A percentile compares a stretch with the other conserved stretches of the same genome.
phyloP scores from a whole-genome alignment of 2,329 filamentous ascomycete genomes.

The Teratosphaeria zuluensis region DNA sequence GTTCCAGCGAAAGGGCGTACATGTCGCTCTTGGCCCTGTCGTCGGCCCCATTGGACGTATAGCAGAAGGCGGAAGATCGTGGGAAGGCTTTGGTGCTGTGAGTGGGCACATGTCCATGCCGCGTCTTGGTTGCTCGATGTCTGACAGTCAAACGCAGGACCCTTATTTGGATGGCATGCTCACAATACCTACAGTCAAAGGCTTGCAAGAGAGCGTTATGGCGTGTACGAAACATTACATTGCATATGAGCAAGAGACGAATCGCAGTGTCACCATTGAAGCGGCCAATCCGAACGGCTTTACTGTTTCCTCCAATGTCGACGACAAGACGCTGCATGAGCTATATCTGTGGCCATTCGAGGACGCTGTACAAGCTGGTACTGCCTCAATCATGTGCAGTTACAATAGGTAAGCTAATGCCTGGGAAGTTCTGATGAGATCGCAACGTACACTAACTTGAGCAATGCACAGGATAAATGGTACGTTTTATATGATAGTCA shows the following conservation, averaged over 20 bases:
- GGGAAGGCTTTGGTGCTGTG: conserved; percentile 50
- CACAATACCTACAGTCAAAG: conserved; percentile 17
- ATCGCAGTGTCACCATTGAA: conserved; percentile 17
- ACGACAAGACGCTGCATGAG: conserved; percentile 15
- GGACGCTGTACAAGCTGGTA: conserved; percentile 56
- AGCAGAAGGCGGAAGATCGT: conserved; percentile 13
- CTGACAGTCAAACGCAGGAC: too few species aligned
- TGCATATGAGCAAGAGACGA: conserved; percentile 22
- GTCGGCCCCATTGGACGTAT: conserved; percentile 22
- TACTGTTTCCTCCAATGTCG: conserved; percentile 37
- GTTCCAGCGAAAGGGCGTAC: conserved; percentile 23
- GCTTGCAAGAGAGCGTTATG: conserved; percentile 28
- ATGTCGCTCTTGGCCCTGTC: conserved; percentile 22
- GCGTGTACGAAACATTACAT: conserved; percentile 27
- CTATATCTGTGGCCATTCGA: conserved; percentile 1
- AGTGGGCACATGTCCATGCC: too few species aligned
- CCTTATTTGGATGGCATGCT: conserved; percentile 21
- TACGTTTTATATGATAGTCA: conserved; percentile 7
- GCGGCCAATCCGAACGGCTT: conserved; percentile 13
- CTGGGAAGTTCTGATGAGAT: too few species aligned
- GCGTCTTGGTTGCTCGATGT: conserved; percentile 37
- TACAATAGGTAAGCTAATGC: too few species aligned
- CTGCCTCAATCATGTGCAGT: conserved; percentile 61
- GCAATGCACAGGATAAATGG: too few species aligned
- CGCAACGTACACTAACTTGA: too few species aligned